phyloP scores from a whole-genome alignment of 2,329 filamentous ascomycete genomes.

The Ascochyta fabae region DNA sequence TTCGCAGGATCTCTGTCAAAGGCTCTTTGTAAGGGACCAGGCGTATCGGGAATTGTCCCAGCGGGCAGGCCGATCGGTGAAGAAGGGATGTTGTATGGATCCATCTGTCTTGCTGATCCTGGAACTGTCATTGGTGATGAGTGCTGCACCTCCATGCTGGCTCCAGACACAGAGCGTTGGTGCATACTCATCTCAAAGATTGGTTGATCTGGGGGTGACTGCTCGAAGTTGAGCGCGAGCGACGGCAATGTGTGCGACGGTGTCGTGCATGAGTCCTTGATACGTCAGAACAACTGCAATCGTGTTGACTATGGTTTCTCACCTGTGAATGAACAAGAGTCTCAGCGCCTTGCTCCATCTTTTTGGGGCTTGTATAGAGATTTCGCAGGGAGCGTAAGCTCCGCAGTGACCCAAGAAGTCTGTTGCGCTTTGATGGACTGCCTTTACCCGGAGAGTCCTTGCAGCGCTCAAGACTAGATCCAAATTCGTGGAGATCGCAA shows the following conservation, averaged over 20 bases:
- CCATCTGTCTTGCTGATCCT: conserved; percentile 13
- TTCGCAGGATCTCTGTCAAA: conserved; percentile 26
- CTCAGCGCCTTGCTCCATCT: conserved; percentile 16
- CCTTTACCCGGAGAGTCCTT: conserved; percentile 26
- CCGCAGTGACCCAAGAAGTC: conserved; percentile 36
- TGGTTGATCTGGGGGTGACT: conserved; percentile 30
- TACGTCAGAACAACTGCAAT: background rate
- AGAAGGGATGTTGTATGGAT: background rate
- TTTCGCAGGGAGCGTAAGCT: conserved; percentile 37
- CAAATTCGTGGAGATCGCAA: conserved; percentile 24
- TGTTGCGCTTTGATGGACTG: conserved; percentile 36
- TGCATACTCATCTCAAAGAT: conserved; percentile 30
- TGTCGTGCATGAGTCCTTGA: background rate
- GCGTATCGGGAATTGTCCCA: conserved; percentile 38
- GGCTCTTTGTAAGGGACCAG: conserved; percentile 35
- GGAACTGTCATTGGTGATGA: conserved; percentile 42
- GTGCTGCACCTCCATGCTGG: conserved; percentile 29
- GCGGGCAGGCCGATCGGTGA: conserved; percentile 16
- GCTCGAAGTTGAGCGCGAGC: conserved; percentile 35
- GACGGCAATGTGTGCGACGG: conserved; percentile 21
- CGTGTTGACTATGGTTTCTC: background rate
- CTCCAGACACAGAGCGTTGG: conserved; percentile 8
- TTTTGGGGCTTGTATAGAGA: conserved; percentile 27
- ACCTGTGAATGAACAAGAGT: background rate
- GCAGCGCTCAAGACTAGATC: conserved; percentile 12